A percentile compares a stretch with the other conserved stretches of the same genome.
These are phyloP conservation scores for Cubamyces sp. DNA, from an alignment of 768 basidiomycete genomes.

Conservation along the genomic window DNA sequence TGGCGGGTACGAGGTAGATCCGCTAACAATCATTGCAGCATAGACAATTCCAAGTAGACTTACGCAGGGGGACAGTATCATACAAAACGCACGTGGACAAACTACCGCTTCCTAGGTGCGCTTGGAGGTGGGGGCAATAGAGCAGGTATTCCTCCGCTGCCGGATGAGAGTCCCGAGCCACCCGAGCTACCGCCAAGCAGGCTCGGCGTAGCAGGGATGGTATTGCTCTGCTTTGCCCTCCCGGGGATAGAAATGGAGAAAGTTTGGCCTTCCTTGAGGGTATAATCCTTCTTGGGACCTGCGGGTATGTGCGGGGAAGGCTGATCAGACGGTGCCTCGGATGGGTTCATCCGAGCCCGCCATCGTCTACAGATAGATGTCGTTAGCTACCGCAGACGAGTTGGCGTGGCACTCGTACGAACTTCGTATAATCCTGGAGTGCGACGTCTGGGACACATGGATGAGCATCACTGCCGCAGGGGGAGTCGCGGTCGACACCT, in stretches of 20 bases:
- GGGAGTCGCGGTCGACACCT: slow-evolving; percentile 10
- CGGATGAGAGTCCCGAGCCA: slow-evolving; percentile 19
- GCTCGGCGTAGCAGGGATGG: slow-evolving; percentile 41
- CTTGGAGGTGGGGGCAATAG: slow-evolving; percentile 86
- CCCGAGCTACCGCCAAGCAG: slow-evolving; percentile 30
- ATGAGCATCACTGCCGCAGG: background rate
- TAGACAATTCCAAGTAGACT: slow-evolving; percentile 2
- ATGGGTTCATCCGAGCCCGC: slow-evolving; percentile 64
- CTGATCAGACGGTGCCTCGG: slow-evolving; percentile 44
- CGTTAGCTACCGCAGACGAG: background rate
- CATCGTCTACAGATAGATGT: slow-evolving; percentile 49
- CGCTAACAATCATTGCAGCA: background rate
- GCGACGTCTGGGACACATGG: slow-evolving; percentile 63
- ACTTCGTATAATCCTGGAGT: slow-evolving; percentile 87
- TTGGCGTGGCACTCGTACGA: slow-evolving; percentile 20
- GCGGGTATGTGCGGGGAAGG: slow-evolving; percentile 71
- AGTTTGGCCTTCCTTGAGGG: slow-evolving; percentile 92
- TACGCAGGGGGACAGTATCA: background rate
- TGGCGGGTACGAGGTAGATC: background rate
- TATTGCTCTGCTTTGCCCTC: slow-evolving; percentile 49
- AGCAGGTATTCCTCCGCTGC: slow-evolving; percentile 53
- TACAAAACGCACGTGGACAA: slow-evolving; percentile 1
- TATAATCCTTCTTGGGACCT: slow-evolving; percentile 92
- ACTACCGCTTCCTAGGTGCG: slow-evolving; percentile 50
- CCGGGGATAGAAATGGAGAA: slow-evolving; percentile 92